Conservation (phyloP, 768 basidiomycete species). For the Neoboletus brunneissimus region DNA sequence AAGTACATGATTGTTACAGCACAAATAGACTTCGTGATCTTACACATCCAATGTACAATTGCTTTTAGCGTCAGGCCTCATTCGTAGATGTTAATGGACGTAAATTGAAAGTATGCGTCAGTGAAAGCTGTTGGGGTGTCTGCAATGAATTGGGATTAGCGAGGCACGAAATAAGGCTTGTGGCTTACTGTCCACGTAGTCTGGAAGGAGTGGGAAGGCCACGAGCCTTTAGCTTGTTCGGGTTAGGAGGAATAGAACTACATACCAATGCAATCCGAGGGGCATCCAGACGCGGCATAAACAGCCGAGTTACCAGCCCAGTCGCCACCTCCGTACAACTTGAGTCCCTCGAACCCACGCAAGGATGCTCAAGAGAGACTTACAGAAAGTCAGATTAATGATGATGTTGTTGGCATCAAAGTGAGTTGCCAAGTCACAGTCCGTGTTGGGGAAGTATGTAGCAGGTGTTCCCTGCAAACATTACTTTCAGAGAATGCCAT, state of each 20-base stretch:
- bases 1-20: neutral
- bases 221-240: neutral
- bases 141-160: conserved; percentile 1
- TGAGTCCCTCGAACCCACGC: neutral
- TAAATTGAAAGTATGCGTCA: conserved; percentile 43
- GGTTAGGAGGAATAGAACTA: neutral
- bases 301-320: conserved; percentile 29
- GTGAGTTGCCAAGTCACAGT: conserved; percentile 40
- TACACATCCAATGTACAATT: neutral
- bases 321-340: conserved; percentile 23
- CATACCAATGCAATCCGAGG: conserved; percentile 30
- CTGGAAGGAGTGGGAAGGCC: conserved; percentile 2
- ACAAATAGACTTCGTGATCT: neutral
- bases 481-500: neutral
- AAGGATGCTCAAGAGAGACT: neutral
- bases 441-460: conserved; percentile 37
- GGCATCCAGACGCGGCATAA: conserved; percentile 31
- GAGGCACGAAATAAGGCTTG: neutral
- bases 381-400: conserved; percentile 35
- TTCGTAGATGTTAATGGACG: conserved; percentile 37
- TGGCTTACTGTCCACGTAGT: conserved; percentile 29
- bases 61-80: neutral
- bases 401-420: conserved; percentile 35
- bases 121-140: conserved; percentile 40
- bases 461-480: conserved; percentile 30